Evolutionary conservation across 2,329 filamentous ascomycete genomes (phyloP).

Genomic region (Microsporum canis): DNA sequence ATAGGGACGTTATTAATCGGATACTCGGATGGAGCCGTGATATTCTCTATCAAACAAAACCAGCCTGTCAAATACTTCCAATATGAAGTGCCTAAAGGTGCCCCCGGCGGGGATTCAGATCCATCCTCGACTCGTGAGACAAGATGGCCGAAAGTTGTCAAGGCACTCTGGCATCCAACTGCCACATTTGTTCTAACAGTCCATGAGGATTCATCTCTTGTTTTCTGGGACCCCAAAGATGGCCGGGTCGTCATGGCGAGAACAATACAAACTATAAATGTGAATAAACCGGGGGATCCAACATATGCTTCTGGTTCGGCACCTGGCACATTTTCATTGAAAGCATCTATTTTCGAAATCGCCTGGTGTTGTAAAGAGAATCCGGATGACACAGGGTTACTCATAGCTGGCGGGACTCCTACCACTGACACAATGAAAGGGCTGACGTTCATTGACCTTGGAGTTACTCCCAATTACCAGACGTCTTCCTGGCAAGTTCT

Average conservation of each 20-base stretch:
- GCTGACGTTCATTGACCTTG: conserved; percentile 80
- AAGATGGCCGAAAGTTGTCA: conserved; percentile 63
- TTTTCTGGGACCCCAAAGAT: conserved; percentile 90
- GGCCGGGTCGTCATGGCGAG: conserved; percentile 72
- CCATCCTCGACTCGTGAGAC: conserved; percentile 49
- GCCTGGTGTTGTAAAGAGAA: conserved; percentile 92
- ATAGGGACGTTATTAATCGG: conserved; percentile 83
- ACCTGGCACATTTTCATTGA: conserved; percentile 45
- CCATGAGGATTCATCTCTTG: conserved; percentile 82
- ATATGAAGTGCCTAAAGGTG: conserved; percentile 69
- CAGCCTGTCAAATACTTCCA: conserved; percentile 66
- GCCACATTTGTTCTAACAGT: conserved; percentile 79
- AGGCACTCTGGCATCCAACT: conserved; percentile 88
- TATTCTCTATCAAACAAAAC: conserved; percentile 93
- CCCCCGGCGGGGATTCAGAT: conserved; percentile 65
- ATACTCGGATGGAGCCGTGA: conserved; percentile 76
- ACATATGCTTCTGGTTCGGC: conserved; percentile 24
- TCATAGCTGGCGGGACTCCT: conserved; percentile 71
- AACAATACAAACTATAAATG: conserved; percentile 60
- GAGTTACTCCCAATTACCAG: conserved; percentile 76
- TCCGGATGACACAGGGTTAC: conserved; percentile 78
- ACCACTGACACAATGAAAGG: conserved; percentile 59
- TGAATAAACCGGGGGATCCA: conserved; percentile 54
- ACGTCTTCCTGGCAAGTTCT: conserved; percentile 84
- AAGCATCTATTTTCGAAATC: conserved; percentile 66